Conservation (phyloP, 768 basidiomycete genomes). For the Boletus vermiculosoides region DNA sequence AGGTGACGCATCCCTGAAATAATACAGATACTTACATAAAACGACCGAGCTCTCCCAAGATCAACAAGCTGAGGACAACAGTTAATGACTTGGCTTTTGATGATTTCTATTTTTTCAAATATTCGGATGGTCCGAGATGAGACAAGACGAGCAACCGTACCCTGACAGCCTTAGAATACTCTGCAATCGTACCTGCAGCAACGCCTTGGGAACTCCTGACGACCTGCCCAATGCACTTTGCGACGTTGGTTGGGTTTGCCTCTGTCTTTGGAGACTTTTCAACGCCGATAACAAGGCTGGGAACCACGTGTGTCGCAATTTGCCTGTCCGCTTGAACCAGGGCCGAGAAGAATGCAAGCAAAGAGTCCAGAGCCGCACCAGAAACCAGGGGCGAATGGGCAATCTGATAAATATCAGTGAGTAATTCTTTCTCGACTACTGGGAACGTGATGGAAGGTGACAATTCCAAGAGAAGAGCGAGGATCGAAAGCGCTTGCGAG, state of each 20-base stretch:
- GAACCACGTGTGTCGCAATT: slow-evolving; percentile 80
- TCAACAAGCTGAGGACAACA: slow-evolving; percentile 79
- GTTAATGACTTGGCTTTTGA: slow-evolving; percentile 66
- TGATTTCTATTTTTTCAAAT: slow-evolving; percentile 34
- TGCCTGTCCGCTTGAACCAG: slow-evolving; percentile 82
- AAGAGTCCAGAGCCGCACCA: slow-evolving; percentile 73
- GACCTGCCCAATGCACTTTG: slow-evolving; percentile 82
- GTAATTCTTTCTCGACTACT: slow-evolving; percentile 68
- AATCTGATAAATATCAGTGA: slow-evolving; percentile 63
- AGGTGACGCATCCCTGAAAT: background rate
- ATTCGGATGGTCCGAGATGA: background rate
- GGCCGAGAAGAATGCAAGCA: slow-evolving; percentile 78
- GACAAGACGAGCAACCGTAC: slow-evolving; percentile 36
- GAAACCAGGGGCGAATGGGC: slow-evolving; percentile 79
- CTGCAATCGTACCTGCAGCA: slow-evolving; percentile 80
- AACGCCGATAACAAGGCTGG: slow-evolving; percentile 62
- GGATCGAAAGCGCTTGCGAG: slow-evolving; percentile 63
- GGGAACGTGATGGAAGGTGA: slow-evolving; percentile 70
- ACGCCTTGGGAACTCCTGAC: slow-evolving; percentile 68
- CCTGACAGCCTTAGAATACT: slow-evolving; percentile 81
- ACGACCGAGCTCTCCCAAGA: slow-evolving; percentile 91
- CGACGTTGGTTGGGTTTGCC: slow-evolving; percentile 64
- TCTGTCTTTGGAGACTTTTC: slow-evolving; percentile 64
- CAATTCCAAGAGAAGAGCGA: slow-evolving; percentile 67
- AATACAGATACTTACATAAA: slow-evolving; percentile 55